Conservation (phyloP, 2,329 filamentous ascomycete genomes). For the Pestalotiopsis sp. region DNA sequence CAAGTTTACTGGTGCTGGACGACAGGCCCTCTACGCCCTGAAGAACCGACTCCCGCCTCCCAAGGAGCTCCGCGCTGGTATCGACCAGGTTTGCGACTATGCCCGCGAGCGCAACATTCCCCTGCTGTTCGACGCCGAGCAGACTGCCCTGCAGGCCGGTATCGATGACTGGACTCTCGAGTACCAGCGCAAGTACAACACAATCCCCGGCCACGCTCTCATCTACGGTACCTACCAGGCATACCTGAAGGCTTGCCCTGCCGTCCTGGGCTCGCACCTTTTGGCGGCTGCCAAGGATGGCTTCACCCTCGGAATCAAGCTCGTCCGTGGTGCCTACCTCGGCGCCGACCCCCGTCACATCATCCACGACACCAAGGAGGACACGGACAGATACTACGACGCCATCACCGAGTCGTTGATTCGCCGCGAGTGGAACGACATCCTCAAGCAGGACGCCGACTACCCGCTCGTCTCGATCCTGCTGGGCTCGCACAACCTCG, state of each 20-base stretch:
- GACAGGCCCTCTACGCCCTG: constrained; percentile 68
- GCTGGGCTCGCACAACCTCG: constrained; percentile 81
- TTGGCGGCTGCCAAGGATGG: constrained; percentile 56
- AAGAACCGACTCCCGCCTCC: constrained; percentile 64
- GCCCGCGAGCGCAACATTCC: constrained; percentile 70
- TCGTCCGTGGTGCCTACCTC: constrained; percentile 76
- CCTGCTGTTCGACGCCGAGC: constrained; percentile 85
- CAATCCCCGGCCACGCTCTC: constrained; percentile 58
- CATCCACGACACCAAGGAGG: constrained; percentile 71
- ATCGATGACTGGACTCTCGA: constrained; percentile 79
- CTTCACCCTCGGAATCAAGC: constrained; percentile 72
- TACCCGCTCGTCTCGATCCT: constrained; percentile 67
- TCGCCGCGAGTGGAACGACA: constrained; percentile 58
- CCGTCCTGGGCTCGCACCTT: constrained; percentile 61
- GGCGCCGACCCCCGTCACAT: constrained; percentile 68
- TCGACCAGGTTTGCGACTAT: constrained; percentile 74
- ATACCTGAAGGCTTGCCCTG: constrained; percentile 67
- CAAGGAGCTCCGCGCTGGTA: constrained; percentile 65
- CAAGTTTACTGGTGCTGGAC: constrained; percentile 83
- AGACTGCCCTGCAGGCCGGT: constrained; percentile 74
- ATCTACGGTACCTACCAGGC: constrained; percentile 83
- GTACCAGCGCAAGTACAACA: constrained; percentile 80
- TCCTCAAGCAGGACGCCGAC: constrained; percentile 46
- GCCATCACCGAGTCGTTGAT: constrained; percentile 69
- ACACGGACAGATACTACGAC: constrained; percentile 75